phyloP scores from a whole-genome alignment of 495 filamentous ascomycete genomes.

The Letharia columbiana region DNA sequence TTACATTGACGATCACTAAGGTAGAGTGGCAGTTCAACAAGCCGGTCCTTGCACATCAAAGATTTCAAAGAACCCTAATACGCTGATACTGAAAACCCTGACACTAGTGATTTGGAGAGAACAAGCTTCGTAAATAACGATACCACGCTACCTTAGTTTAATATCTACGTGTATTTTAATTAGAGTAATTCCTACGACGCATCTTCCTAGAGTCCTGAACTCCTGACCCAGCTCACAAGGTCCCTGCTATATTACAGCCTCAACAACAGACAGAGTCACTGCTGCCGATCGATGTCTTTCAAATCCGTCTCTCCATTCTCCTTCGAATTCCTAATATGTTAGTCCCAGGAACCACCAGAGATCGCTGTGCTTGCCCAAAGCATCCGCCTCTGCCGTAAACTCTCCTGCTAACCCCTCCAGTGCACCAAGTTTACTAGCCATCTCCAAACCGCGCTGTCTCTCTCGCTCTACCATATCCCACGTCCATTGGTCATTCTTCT shows the following conservation, averaged over 20 bases:
- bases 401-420: constrained; percentile 37
- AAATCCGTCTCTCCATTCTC: constrained; percentile 5
- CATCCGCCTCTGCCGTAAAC: constrained; percentile 26
- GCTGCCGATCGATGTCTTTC: background rate
- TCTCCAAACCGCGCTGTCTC: constrained; percentile 43
- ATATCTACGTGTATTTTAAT: background rate
- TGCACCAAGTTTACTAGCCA: constrained; percentile 42
- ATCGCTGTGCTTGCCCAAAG: constrained; percentile 21
- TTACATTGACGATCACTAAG: too few relatives aligned
- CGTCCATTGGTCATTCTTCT: constrained; percentile 36
- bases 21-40: background rate
- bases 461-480: constrained; percentile 52
- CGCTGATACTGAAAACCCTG: too few relatives aligned
- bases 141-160: background rate
- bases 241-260: background rate
- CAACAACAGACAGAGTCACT: background rate
- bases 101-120: too few relatives aligned
- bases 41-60: background rate
- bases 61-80: too few relatives aligned
- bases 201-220: too few relatives aligned
- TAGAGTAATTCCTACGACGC: background rate
- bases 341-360: constrained; percentile 21
- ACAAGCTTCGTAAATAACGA: background rate
- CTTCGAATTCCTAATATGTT: constrained; percentile 12
- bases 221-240: too few relatives aligned